These are phyloP conservation scores for Yamadazyma aaseri DNA, from an alignment of 1,139 yeast genomes.

Conservation along the genomic window DNA sequence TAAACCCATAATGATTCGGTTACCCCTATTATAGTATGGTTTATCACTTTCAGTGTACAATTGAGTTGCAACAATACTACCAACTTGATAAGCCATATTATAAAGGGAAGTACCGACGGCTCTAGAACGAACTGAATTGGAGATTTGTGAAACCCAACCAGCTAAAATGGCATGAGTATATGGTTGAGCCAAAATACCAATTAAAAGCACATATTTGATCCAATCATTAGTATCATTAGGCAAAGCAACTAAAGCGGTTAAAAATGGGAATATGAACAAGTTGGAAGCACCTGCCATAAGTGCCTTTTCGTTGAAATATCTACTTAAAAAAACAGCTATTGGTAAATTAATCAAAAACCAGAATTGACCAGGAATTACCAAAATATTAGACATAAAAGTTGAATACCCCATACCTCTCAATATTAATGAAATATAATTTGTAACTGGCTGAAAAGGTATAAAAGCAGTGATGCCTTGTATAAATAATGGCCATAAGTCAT, in stretches of 20 bases:
- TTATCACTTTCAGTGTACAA: conserved; percentile 53
- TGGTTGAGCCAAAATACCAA: conserved; percentile 40
- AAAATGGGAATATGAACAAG: conserved; percentile 6
- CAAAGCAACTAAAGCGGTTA: conserved; percentile 4
- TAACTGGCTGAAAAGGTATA: conserved; percentile 38
- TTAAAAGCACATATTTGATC: conserved; percentile 25
- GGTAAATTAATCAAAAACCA: conserved; percentile 8
- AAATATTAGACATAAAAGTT: conserved; percentile 20
- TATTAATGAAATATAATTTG: conserved; percentile 46
- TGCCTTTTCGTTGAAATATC: conserved; percentile 5
- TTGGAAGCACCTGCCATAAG: conserved; percentile 5
- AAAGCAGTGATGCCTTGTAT: conserved; percentile 43
- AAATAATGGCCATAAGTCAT: conserved; percentile 54
- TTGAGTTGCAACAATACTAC: conserved; percentile 47
- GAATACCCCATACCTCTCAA: conserved; percentile 49
- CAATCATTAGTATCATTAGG: conserved; percentile 22
- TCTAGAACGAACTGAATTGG: conserved; percentile 55
- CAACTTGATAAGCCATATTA: conserved; percentile 57
- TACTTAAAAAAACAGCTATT: conserved; percentile 6
- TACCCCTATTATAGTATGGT: conserved; percentile 56
- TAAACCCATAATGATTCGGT: conserved; percentile 33
- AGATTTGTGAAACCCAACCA: conserved; percentile 56
- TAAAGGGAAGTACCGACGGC: conserved; percentile 58
- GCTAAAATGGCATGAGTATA: conserved; percentile 51
- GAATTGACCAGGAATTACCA: conserved; percentile 9